Percentiles rank a stretch among this genome's conserved stretches.
phyloP scores from a whole-genome alignment of 2,329 filamentous ascomycete species.

The Aspergillus carbonarius region DNA sequence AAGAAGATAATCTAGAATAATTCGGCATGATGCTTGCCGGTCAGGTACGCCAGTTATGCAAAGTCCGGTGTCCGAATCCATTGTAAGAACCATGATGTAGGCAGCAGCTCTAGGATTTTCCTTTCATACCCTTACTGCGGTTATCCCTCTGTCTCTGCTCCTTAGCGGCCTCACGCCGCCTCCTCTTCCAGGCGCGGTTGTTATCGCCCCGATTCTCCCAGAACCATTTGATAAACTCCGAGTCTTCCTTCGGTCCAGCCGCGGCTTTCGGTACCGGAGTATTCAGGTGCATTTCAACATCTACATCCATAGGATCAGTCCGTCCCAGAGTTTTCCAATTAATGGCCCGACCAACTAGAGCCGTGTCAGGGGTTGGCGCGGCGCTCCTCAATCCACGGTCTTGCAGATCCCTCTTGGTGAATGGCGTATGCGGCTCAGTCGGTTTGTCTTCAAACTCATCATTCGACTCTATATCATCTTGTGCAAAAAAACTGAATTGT shows the following conservation, averaged over 20 bases:
- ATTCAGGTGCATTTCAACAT: constrained; percentile 25
- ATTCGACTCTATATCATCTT: constrained; percentile 51
- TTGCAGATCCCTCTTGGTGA: constrained; percentile 74
- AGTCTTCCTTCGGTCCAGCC: constrained; percentile 42
- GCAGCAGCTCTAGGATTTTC: constrained; percentile 26
- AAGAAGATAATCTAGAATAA: background rate
- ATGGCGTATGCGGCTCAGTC: constrained; percentile 72
- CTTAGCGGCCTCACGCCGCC: constrained; percentile 60
- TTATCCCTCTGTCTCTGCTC: constrained; percentile 61
- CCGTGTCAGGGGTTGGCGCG: constrained; percentile 92
- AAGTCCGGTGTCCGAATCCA: background rate
- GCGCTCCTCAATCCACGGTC: constrained; percentile 70
- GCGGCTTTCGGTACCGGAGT: constrained; percentile 26
- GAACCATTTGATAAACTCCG: constrained; percentile 63
- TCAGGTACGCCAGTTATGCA: background rate
- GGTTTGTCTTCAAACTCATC: constrained; percentile 45
- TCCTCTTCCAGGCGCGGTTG: constrained; percentile 54
- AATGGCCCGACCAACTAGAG: constrained; percentile 58
- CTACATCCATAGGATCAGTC: constrained; percentile 23
- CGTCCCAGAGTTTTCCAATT: constrained; percentile 26
- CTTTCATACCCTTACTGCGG: constrained; percentile 49
- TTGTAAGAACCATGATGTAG: background rate
- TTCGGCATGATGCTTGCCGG: background rate
- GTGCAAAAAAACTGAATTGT: constrained; percentile 78
- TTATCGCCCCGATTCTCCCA: constrained; percentile 54